Evolutionary conservation across 768 basidiomycete genomes (phyloP).

Genomic region (Asterophora lycoperdoides): DNA sequence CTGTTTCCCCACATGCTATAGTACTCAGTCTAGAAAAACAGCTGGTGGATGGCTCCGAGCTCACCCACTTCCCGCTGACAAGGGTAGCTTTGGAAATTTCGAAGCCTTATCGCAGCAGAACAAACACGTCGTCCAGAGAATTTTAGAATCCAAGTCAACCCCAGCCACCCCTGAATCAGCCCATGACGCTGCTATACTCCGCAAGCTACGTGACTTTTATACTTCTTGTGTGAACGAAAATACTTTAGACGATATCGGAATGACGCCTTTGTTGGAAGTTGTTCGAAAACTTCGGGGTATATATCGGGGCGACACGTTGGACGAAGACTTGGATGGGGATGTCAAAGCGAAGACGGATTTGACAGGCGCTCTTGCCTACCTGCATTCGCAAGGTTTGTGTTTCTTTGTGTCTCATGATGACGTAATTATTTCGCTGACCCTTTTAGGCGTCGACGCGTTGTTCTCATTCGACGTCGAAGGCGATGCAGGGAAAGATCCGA

Average conservation of each 20-base stretch:
- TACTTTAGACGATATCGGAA: constrained; percentile 67
- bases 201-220: constrained; percentile 71
- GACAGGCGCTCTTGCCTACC: constrained; percentile 78
- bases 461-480: constrained; percentile 87
- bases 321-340: constrained; percentile 10
- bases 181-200: constrained; percentile 48
- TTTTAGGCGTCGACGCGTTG: constrained; percentile 66
- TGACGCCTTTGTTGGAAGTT: constrained; percentile 65
- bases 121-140: constrained; percentile 67
- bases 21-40: constrained; percentile 24
- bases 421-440: constrained; percentile 1
- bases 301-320: constrained; percentile 48
- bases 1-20: not conserved
- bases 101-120: constrained; percentile 71
- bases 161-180: constrained; percentile 30
- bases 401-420: not conserved
- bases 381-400: constrained; percentile 76
- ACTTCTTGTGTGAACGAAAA: constrained; percentile 79
- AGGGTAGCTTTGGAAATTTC: constrained; percentile 69
- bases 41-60: constrained; percentile 84
- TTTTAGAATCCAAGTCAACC: constrained; percentile 54
- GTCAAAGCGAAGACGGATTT: constrained; percentile 48
- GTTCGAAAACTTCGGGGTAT: constrained; percentile 56
- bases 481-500: constrained; percentile 82
- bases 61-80: constrained; percentile 86